phyloP scores from a whole-genome alignment of 352 stramenopile genomes.

The Globisporangium iwayamae region DNA sequence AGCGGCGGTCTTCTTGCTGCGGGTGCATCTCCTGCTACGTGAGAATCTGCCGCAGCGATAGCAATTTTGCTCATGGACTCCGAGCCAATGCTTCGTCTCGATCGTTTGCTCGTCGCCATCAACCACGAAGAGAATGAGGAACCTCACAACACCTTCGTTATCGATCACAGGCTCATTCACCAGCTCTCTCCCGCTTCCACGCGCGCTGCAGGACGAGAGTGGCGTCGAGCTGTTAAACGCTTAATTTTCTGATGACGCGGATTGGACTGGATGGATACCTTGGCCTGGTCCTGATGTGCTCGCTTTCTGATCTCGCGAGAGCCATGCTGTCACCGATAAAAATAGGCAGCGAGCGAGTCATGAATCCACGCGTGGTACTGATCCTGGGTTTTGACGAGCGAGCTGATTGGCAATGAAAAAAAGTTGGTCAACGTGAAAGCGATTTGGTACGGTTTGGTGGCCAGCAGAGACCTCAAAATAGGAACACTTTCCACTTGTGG shows the following conservation, averaged over 20 bases:
- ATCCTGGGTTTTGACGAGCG: neutral
- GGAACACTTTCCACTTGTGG: neutral
- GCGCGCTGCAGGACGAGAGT: neutral
- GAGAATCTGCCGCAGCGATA: neutral
- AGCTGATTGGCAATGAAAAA: neutral
- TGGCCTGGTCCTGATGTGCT: neutral
- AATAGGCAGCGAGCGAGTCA: neutral
- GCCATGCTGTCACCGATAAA: neutral
- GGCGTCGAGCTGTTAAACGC: neutral
- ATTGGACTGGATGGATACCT: neutral
- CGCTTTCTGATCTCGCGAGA: constrained; percentile 2
- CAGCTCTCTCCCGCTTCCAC: neutral
- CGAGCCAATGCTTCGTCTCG: constrained; percentile 1
- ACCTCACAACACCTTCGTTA: neutral
- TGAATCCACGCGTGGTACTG: neutral
- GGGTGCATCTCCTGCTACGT: neutral
- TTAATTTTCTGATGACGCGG: neutral
- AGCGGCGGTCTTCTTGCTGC: constrained; percentile 14
- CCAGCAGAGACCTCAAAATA: neutral
- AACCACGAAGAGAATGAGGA: neutral
- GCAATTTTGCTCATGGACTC: constrained; percentile 2
- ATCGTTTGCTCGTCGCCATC: constrained; percentile 17
- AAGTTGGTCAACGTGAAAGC: neutral
- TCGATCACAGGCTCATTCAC: neutral
- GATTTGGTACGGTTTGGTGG: neutral